Evolutionary conservation across 176 grass and related monocot genomes (phyloP), one percentile per base, ranked within the genome.

Genomic region (Chloris gayana): DNA sequence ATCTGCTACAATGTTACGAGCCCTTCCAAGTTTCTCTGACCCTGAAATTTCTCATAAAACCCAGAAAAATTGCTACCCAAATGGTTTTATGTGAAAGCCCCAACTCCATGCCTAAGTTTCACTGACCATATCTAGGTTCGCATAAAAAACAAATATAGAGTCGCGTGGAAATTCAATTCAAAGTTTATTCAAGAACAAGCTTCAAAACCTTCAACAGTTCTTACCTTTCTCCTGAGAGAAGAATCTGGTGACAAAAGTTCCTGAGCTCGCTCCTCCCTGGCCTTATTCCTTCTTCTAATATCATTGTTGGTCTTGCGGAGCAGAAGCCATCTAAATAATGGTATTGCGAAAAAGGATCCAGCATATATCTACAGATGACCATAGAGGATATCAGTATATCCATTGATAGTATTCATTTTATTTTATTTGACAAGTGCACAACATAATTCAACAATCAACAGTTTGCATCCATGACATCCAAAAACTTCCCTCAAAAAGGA

Each of bases 321-420:
- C 37, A 91, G 68, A 78, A 98, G 69, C 90, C 92, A 99, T 93
- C 90, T 88, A 79, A 95, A 85, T 39, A 91, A 83, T 18, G 96
- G 96, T 78, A 99, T 93, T 61, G 86, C 75, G 74, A 99, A 95
- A 86, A 95, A 99, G 44, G 96, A 93, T 53, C 88, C 92, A 42
- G 96, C 96, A 70, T 99, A 99, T 67, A 93, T 81, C 96, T 99
- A 80, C 76, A 90, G 80, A 74, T 39, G 19, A 65, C 61, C 49
- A 64, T 7, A 67, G 76, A 67, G 76, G 60, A 42, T 72, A 75
- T 78, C 34, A 46, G 21, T 70, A 67, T 42, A 80, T 86, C 67
- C 75, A 93, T 67, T 31, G 32, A 78, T 75, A 50, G 39, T 66
- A 45, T 85, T 37, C 33, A 32, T 78, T 11, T 24, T 50, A 34